Conservation (phyloP, 1,139 yeast genomes). For the Geotrichum siamense region DNA sequence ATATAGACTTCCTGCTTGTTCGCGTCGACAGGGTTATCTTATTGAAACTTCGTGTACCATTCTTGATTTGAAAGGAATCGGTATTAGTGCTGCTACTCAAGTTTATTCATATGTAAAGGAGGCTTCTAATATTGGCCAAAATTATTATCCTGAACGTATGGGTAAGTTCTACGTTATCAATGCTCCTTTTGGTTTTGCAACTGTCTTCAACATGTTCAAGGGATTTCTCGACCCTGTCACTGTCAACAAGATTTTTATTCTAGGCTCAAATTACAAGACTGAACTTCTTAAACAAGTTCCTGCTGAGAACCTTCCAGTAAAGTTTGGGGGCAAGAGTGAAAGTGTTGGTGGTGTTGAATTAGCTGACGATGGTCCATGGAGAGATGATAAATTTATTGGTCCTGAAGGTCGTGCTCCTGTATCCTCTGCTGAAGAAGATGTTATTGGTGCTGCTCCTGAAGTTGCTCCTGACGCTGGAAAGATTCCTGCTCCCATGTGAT, state of each 20-base stretch:
- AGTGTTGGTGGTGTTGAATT: constrained; percentile 74
- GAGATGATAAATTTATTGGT: constrained; percentile 66
- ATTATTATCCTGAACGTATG: constrained; percentile 99
- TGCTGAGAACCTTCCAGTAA: constrained; percentile 79
- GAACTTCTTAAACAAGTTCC: constrained; percentile 91
- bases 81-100: constrained; percentile 72
- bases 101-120: constrained; percentile 85
- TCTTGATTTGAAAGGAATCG: constrained; percentile 89
- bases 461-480: constrained; percentile 5
- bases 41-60: constrained; percentile 96
- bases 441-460: neutral
- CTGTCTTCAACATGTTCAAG: constrained; percentile 85
- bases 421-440: constrained; percentile 15
- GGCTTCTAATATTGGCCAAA: constrained; percentile 91
- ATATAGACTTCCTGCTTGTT: constrained; percentile 88
- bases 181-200: constrained; percentile 95
- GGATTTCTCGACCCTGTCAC: constrained; percentile 97
- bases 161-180: constrained; percentile 93
- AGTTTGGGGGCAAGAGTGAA: constrained; percentile 79
- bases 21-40: constrained; percentile 68
- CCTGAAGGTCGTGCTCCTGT: constrained; percentile 36
- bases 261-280: constrained; percentile 69
- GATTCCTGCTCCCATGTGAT: constrained; percentile 10
- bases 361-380: constrained; percentile 96
- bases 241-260: constrained; percentile 87